Conservation (phyloP, 495 filamentous ascomycete genomes). For the Pseudevernia furfuracea region DNA sequence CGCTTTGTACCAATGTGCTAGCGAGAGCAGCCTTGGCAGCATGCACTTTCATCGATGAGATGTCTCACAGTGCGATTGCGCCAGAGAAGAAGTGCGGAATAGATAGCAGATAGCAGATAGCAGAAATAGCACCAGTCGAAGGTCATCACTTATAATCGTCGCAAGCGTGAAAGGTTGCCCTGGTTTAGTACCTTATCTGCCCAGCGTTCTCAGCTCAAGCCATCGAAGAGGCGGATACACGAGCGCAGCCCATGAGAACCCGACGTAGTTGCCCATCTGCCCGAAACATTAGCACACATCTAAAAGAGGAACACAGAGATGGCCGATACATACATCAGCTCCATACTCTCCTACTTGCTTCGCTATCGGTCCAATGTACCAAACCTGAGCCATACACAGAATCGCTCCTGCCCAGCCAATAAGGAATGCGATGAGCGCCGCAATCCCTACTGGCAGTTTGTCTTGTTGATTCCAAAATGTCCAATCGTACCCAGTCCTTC, state of each 20-base stretch:
- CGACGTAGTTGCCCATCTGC: slow-evolving; percentile 42
- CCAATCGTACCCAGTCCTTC: slow-evolving; percentile 49
- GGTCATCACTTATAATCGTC: neutral
- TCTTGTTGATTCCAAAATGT: slow-evolving; percentile 49
- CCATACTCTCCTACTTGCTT: slow-evolving; percentile 46
- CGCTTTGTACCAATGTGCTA: neutral
- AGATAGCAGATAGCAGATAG: neutral
- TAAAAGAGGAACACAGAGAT: neutral
- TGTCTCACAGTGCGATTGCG: neutral
- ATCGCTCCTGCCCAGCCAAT: slow-evolving; percentile 63
- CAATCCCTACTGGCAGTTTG: slow-evolving; percentile 55
- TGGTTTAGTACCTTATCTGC: slow-evolving; percentile 20
- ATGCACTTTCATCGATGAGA: neutral
- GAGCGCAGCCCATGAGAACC: slow-evolving; percentile 38
- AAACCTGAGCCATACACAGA: slow-evolving; percentile 64
- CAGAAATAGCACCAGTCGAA: neutral
- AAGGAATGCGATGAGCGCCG: slow-evolving; percentile 55
- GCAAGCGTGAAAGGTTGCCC: neutral
- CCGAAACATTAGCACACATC: neutral
- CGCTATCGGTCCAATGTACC: slow-evolving; percentile 60
- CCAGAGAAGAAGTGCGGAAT: neutral
- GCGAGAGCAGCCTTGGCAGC: no score
- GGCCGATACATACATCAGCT: slow-evolving; percentile 42
- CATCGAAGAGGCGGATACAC: slow-evolving; percentile 42
- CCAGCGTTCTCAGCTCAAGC: slow-evolving; percentile 39